Base-by-base conservation (phyloP, 371 early-diverging fungal genomes). In the Mortierella sp. region DNA sequence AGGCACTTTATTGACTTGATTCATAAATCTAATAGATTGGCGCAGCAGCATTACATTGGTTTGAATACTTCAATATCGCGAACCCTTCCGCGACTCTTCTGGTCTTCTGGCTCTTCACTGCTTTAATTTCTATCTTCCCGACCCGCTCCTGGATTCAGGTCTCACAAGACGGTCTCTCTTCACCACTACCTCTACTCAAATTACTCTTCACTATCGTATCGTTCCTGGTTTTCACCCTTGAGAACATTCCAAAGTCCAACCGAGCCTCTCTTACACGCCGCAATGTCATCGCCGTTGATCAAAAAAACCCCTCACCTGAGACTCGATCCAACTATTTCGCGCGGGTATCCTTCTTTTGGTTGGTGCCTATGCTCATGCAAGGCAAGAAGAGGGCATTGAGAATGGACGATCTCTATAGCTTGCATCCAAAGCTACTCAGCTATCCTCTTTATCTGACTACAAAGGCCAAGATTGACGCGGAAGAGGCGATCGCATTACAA, bases 261-360 rank as follows among this genome's bases (percentile, higher is more conserved):
- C 80, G 84, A 28, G 22, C 28, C 2, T 30, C 51, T 26, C 22
- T 62, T 18, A 47, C 32, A 6, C 68, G 57, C 4, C 20, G 11
- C 90, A 90, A 65, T 93, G 93, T 69, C 74, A 88, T 66, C 80
- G 88, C 76, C 74, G 89, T 18, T n/a, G 37, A 37, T 1, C 72
- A 76, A 18, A 18, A 6, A 30, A 72, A 77, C 49, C 77, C 77
- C n/a, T 73, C 73, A 0, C 96, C 95, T 1, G 97, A 97, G 73
- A 90, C 89, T 32, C 86, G 85, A 20, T 91, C 97, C 51, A 94
- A 95, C 75, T 91, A 97, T 55, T 96, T 96, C 68, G 92, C 94
- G 20, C 86, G 90, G 43, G 75, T 97, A 20, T 89, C 93, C 0
- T 98, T 97, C 81, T 86, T 90, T 40, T 98, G 98, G 98, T 92